Percentiles rank a stretch among this genome's conserved stretches.
These are phyloP conservation scores for Annulohypoxylon moriforme DNA, from an alignment of 495 filamentous ascomycete species.

Conservation along the genomic window DNA sequence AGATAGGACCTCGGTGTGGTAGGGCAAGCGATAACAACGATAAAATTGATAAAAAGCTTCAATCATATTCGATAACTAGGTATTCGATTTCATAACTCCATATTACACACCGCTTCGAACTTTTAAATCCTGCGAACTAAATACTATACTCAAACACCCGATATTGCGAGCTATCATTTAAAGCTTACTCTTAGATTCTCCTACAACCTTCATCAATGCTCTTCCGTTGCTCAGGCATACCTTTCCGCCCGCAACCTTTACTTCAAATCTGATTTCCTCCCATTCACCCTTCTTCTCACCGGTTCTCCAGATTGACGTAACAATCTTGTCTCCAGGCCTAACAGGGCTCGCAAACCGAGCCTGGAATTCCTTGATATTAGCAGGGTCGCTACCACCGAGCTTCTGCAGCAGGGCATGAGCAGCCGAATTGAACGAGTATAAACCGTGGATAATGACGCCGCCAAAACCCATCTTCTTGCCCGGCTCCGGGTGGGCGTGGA, in stretches of 20 bases:
- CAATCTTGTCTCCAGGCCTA: slow-evolving; percentile 76
- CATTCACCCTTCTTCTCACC: slow-evolving; percentile 74
- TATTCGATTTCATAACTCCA: neutral
- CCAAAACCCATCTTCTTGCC: slow-evolving; percentile 91
- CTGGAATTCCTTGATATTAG: slow-evolving; percentile 86
- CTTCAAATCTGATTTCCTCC: slow-evolving; percentile 84
- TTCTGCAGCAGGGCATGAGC: slow-evolving; percentile 78
- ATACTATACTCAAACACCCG: slow-evolving; percentile 13
- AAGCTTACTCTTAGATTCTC: slow-evolving; percentile 70
- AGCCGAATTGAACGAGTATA: slow-evolving; percentile 85
- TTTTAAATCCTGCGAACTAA: neutral
- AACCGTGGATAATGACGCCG: slow-evolving; percentile 87
- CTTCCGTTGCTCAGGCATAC: slow-evolving; percentile 85
- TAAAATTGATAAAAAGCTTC: neutral
- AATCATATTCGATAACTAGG: neutral
- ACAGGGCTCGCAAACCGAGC: slow-evolving; percentile 88
- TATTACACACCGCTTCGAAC: neutral
- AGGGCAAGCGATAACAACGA: neutral
- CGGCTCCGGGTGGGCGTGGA: slow-evolving; percentile 85
- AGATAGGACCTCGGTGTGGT: neutral
- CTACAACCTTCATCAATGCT: slow-evolving; percentile 75
- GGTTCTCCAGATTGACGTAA: slow-evolving; percentile 72
- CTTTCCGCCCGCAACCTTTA: slow-evolving; percentile 76
- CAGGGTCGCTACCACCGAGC: slow-evolving; percentile 79
- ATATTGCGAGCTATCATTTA: slow-evolving; percentile 55